Evolutionary conservation across 768 basidiomycete genomes (phyloP).

Genomic region (Tricholoma sp.): DNA sequence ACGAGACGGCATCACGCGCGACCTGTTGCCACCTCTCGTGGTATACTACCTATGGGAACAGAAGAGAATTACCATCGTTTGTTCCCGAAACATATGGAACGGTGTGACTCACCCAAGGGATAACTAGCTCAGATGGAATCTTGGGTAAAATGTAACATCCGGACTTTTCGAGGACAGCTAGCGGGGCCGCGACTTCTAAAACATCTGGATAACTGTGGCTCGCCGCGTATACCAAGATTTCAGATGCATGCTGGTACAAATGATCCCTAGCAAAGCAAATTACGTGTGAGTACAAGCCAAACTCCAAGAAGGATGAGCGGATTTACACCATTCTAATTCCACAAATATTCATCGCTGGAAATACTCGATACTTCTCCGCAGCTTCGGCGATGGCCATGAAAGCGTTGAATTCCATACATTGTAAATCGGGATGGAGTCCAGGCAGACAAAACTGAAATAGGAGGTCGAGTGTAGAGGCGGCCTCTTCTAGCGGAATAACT

Average conservation of each 20-base stretch:
- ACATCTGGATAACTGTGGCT: not conserved
- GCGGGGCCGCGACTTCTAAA: not conserved
- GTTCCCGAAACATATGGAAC: too few species aligned
- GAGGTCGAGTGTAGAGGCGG: not conserved
- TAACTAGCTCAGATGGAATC: not conserved
- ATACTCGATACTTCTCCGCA: slow-evolving; percentile 15
- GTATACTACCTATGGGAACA: not conserved
- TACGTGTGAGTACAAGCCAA: not conserved
- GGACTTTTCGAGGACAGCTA: not conserved
- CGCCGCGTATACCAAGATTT: not conserved
- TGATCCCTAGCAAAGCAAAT: too few species aligned
- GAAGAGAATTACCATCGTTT: too few species aligned
- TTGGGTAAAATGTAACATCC: not conserved
- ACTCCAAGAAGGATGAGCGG: not conserved
- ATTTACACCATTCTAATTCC: not conserved
- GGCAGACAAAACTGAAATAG: slow-evolving; percentile 6
- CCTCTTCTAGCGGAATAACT: not conserved
- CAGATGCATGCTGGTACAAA: not conserved
- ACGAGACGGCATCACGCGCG: not conserved
- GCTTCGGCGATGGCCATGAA: slow-evolving; percentile 8
- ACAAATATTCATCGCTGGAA: not conserved
- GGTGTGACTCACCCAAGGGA: not conserved
- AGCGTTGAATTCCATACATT: not conserved
- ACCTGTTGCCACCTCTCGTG: not conserved
- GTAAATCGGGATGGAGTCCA: not conserved